Evolutionary conservation across 148 eudicot genomes (phyloP).

Genomic region (Agrostemma githago): DNA sequence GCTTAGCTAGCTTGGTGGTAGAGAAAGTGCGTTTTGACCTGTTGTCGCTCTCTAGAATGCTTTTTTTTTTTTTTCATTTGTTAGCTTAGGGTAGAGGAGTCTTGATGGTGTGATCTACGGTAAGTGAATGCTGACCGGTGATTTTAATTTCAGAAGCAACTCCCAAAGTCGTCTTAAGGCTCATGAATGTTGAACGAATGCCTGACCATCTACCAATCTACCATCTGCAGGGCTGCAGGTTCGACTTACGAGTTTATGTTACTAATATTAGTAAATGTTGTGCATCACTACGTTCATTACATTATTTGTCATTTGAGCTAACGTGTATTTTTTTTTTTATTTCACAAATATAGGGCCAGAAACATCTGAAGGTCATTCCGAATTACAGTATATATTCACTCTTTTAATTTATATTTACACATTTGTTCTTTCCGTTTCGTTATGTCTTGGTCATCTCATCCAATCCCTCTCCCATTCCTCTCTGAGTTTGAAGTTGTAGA

Average conservation of each 20-base stretch:
- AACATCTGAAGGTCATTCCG: constrained; percentile 52
- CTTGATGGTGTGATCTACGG: too few species aligned
- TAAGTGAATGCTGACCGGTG: neutral
- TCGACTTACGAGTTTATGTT: constrained; percentile 10
- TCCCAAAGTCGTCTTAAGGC: constrained; percentile 69
- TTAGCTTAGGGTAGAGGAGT: neutral
- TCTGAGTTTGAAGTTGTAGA: too few species aligned
- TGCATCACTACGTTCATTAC: neutral
- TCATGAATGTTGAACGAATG: constrained; percentile 62
- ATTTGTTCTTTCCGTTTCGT: too few species aligned
- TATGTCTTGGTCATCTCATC: too few species aligned
- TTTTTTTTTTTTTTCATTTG: neutral
- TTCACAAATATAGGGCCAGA: constrained; percentile 87
- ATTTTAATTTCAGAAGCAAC: constrained; percentile 55
- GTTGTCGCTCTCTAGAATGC: neutral
- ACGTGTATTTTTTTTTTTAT: constrained; percentile 13
- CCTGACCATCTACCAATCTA: constrained; percentile 41
- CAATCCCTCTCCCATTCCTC: too few species aligned
- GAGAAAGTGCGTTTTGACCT: constrained; percentile 43
- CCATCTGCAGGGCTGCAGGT: constrained; percentile 56
- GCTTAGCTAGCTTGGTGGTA: constrained; percentile 48
- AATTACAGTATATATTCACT: too few species aligned
- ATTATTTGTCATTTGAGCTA: constrained; percentile 4
- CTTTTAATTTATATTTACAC: too few species aligned
- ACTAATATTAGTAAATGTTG: neutral